Conservation (phyloP, 2,329 filamentous ascomycete genomes). For the Plectosphaerella sp. region DNA sequence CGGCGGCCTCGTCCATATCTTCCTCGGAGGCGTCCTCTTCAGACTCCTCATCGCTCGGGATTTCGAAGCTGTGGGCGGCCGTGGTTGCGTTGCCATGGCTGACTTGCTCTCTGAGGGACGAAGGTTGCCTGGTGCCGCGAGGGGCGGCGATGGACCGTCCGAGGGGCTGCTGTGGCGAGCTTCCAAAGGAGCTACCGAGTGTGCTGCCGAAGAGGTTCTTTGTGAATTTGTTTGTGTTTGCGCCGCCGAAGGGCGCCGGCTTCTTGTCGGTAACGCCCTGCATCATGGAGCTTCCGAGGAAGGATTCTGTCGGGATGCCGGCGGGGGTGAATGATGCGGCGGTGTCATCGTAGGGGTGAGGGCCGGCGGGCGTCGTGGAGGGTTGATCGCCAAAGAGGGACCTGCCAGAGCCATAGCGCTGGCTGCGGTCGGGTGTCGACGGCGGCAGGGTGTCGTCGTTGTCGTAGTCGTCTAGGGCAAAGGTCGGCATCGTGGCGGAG, state of each 20-base stretch:
- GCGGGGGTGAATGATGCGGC: conserved; percentile 51
- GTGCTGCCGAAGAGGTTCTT: conserved; percentile 31
- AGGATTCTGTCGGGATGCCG: conserved; percentile 51
- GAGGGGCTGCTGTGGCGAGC: conserved; percentile 36
- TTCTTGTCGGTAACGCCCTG: conserved; percentile 34
- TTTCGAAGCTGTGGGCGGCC: conserved; percentile 14
- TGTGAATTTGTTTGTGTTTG: conserved; percentile 18
- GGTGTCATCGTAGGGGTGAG: conserved; percentile 43
- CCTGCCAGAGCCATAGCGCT: conserved; percentile 24
- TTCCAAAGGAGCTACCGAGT: conserved; percentile 14
- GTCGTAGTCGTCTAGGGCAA: conserved; percentile 31
- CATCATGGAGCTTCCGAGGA: conserved; percentile 50
- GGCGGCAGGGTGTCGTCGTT: conserved; percentile 38
- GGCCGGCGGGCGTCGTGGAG: conserved; percentile 49
- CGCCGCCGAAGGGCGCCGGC: conserved; percentile 31
- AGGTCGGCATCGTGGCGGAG: conserved; percentile 31
- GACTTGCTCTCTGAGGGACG: conserved; percentile 28
- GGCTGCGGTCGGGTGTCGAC: conserved; percentile 43
- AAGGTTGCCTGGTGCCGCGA: conserved; percentile 37
- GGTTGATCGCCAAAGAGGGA: conserved; percentile 39
- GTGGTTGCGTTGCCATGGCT: conserved; percentile 34
- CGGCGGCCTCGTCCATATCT: conserved; percentile 22
- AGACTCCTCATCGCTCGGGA: conserved; percentile 24
- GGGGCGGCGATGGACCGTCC: conserved; percentile 39
- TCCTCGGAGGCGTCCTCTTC: conserved; percentile 27